Evolutionary conservation across 73 alveolate species (phyloP), one percentile per base, ranked within the genome.

Genomic region (Paramecium sonneborni): DNA sequence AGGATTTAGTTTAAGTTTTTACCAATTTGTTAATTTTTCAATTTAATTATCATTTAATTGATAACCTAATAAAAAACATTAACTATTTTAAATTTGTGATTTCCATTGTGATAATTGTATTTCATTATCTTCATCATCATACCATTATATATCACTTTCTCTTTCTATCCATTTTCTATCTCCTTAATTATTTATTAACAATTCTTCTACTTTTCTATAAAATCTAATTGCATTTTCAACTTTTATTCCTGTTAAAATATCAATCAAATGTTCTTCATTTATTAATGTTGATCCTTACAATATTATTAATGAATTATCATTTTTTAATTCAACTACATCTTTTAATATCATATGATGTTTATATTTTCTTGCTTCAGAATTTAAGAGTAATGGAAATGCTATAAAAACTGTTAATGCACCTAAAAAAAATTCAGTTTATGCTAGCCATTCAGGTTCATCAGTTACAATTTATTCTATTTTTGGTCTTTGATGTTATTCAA

Each of bases 371-470:
- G 44, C 23, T 26, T 79, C 90, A 5, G 90, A 24, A 46, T 79
- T 38, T 23, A 79, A 79, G 8, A 79, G 28, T 3, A 79, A 23
- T 5, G 90, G 90, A 44, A 79, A 79, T 46, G 90, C 69, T 1
- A 79, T 43, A 18, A 79, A 79, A 12, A 79, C 90, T 24, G 55
- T 79, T 34, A 79, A 44, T 11, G 90, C 90, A 10, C 90, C 90
- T 24, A 79, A 21, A 79, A 79, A 79, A 46, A 79, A 79, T 62
- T 79, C 90, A 2, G 76, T 24, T 41, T 79, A 23, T 0, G 90
- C 90, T 14, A 79, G 10, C 90, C 90, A 79, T 79, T 79, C 90
- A n/a, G 90, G 90, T 46, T 79, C 90, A 39, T 79, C 90, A 11
- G 90, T 41, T 14, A 46, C 90, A 21, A 79, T 41, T 44, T 41